Evolutionary conservation across 305 asterid genomes (phyloP).

Genomic region (Fraxinus paxiana): DNA sequence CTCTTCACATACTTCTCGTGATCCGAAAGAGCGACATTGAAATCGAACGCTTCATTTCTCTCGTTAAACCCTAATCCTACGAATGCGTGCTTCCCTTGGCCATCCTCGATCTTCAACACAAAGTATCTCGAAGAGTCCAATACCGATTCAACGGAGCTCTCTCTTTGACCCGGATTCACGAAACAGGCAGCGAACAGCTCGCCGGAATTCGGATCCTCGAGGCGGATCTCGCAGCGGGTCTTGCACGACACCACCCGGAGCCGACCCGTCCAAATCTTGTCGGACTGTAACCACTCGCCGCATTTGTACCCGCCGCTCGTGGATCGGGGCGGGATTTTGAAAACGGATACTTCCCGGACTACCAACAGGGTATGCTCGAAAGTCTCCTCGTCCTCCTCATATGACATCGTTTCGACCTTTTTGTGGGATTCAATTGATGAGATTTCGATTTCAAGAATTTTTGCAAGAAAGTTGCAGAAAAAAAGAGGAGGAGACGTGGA

Average conservation of each 20-base stretch:
- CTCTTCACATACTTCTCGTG: constrained; percentile 77
- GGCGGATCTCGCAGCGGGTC: constrained; percentile 87
- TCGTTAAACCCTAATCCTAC: constrained; percentile 70
- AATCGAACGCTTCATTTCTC: constrained; percentile 85
- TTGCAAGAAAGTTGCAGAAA: background rate
- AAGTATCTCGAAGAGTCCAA: constrained; percentile 77
- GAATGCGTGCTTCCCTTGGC: constrained; percentile 74
- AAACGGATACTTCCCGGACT: constrained; percentile 82
- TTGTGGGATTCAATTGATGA: background rate
- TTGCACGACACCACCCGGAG: constrained; percentile 76
- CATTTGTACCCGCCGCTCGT: constrained; percentile 94
- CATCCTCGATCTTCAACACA: constrained; percentile 77
- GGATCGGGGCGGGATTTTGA: constrained; percentile 89
- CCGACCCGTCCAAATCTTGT: constrained; percentile 95
- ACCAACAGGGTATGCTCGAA: constrained; percentile 90
- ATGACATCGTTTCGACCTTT: constrained; percentile 49
- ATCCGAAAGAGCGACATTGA: constrained; percentile 79
- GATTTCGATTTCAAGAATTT: background rate
- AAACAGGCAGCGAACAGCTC: constrained; percentile 90
- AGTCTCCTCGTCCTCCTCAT: constrained; percentile 71
- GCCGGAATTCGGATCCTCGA: constrained; percentile 85
- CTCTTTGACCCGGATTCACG: constrained; percentile 71
- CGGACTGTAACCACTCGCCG: constrained; percentile 97
- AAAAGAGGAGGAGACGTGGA: constrained; percentile 33
- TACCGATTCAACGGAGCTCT: constrained; percentile 68